Evolutionary conservation across 2,329 filamentous ascomycete species (phyloP), one percentile per base, ranked within the genome.

Genomic region (Fusarium aywerte): DNA sequence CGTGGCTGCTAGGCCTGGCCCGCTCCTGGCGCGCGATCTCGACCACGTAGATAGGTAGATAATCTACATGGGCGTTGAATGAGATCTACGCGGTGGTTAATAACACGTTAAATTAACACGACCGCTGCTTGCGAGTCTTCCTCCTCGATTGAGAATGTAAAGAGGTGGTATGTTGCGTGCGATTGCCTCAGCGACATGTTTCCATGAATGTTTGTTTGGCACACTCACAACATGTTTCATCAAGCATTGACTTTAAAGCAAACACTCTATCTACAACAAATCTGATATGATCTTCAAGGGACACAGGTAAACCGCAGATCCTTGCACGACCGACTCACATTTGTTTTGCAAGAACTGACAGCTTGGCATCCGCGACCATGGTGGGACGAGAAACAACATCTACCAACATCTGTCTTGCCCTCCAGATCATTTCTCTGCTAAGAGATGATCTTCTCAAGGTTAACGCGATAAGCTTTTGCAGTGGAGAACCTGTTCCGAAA

Each of bases 1-100:
- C 68, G 69, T 71, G 67, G 69, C 70, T 62, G 54, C 57, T 35
- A 47, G 64, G 45, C 53, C 61, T 57, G 45, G 52, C 61, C 61
- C 58, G 43, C 55, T 25, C 57, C 49, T 60, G 32, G 65, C 45
- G 54, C 16, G n/a, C 55, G 60, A 66, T 66, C 44, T 58, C 21
- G 27, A 47, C n/a, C 40, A 43, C 21, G 9, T 18, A 16, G 21
- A 48, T 44, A 33, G 54, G 31, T 39, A n/a, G n/a, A n/a, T n/a
- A n/a, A n/a, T n/a, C n/a, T n/a, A n/a, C 38, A 40, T 42, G 31
- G 33, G 18, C 31, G 33, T 47, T 42, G 54, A 42, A 47, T 50
- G 54, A 53, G 65, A 57, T 66, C 65, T 48, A 36, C 47, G 18
- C 12, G 25, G 48, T 35, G 49, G 55, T 67, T 64, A 59, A 35